These are phyloP conservation scores for Magnaporthiopsis poae DNA, from an alignment of 2,329 filamentous ascomycete genomes.

Conservation along the genomic window DNA sequence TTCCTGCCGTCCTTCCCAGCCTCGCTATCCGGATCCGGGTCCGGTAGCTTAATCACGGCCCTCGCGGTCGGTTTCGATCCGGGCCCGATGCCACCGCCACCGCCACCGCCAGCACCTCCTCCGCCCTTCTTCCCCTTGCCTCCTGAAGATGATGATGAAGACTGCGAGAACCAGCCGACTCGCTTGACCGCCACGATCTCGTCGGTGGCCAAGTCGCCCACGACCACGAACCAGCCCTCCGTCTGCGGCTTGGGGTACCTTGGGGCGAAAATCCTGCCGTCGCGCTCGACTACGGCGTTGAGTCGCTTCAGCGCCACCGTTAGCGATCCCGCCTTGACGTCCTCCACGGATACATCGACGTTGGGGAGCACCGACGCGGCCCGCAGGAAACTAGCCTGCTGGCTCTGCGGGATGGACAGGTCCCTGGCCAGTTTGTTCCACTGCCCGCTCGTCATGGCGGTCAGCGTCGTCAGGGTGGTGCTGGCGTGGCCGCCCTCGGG, in stretches of 20 bases:
- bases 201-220: conserved; percentile 57
- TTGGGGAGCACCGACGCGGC: conserved; percentile 60
- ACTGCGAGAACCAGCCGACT: conserved; percentile 55
- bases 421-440: conserved; percentile 36
- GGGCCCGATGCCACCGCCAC: conserved; percentile 21
- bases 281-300: conserved; percentile 55
- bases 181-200: conserved; percentile 82
- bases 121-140: conserved; percentile 14
- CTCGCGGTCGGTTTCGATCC: conserved; percentile 42
- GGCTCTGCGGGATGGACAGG: conserved; percentile 37
- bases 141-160: conserved; percentile 13
- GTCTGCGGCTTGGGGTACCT: conserved; percentile 88
- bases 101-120: conserved; percentile 15
- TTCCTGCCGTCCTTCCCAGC: conserved; percentile 30
- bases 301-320: conserved; percentile 54
- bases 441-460: conserved; percentile 31
- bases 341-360: conserved; percentile 50
- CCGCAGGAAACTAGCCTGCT: conserved; percentile 42
- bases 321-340: conserved; percentile 51
- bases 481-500: conserved; percentile 18
- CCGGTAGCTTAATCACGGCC: conserved; percentile 52
- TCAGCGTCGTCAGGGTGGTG: conserved; percentile 28
- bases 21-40: conserved; percentile 20
- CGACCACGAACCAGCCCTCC: conserved; percentile 82
- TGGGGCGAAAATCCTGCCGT: conserved; percentile 74